Base-by-base conservation (phyloP, 208 protist species). In the Trypanosoma lewisi region DNA sequence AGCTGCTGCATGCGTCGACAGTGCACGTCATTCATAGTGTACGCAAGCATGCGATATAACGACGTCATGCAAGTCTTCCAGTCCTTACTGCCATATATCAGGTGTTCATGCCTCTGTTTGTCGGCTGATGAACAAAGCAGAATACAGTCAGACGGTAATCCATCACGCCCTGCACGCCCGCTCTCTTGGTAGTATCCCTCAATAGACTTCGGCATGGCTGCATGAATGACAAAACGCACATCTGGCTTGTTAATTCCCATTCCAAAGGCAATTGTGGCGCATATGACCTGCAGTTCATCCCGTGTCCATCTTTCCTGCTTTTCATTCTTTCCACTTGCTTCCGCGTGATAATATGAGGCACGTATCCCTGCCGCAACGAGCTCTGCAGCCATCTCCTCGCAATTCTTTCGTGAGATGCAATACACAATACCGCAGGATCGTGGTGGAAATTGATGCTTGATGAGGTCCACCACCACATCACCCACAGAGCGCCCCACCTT, bases 241-340 rank as follows among this genome's bases (percentile, higher is more conserved):
- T 99, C 94, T 5, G 95, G 89, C 57, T 99, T 99, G 76, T 99
- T 97, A 67, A 99, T 98, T 56, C 96, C 98, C 97, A 99, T 99
- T 27, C 97, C 98, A 72, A 99, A 99, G 21, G 98, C 98, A 49
- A 99, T 97, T 17, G 98, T 99, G 30, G 97, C 97, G 50, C 89
- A 95, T 28, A 99, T 94, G n/a, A 99, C 89, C 23, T 94, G 78
- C 30, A 98, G 52, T 44, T 93, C 74, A 60, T 97, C 96, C 0
- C 62, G 75, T 39, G 78, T 97, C 95, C 96, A 99, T 59, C 61
- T 61, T 71, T 94, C 85, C 73, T 96, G 91, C 51, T 70, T 78
- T 44, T 83, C 79, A 61, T 89, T 89, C 68, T 91, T 92, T 6
- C 60, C 56, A 19, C 67, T 49, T 19, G 89, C 85, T 51, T 87